phyloP scores from a whole-genome alignment of 2,329 filamentous ascomycete species.

The Thielaviopsis populi region DNA sequence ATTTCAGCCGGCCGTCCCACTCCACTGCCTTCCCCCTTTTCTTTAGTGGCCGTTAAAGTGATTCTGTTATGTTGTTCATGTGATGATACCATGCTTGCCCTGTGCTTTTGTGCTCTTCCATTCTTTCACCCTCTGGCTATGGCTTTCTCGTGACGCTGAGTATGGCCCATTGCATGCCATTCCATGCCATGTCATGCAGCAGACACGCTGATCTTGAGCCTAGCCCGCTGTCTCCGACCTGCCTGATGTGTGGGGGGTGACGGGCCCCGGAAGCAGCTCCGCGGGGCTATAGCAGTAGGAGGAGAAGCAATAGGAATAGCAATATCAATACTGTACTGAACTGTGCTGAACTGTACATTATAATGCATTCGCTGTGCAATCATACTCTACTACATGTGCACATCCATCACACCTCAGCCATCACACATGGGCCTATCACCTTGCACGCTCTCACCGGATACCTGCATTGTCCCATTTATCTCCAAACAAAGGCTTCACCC shows the following conservation, averaged over 20 bases:
- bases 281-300: not conserved
- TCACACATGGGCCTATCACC: not conserved
- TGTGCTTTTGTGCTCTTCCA: not conserved
- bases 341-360: not conserved
- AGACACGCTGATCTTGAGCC: not conserved
- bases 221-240: not conserved
- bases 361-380: not conserved
- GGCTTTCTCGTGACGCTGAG: not conserved
- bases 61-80: not conserved
- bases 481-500: not conserved
- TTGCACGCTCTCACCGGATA: not conserved
- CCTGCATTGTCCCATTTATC: not conserved
- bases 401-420: not conserved
- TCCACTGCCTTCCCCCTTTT: not conserved
- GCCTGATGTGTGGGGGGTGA: not conserved
- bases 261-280: not conserved
- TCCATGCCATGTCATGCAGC: not conserved
- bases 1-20: not conserved
- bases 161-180: not conserved
- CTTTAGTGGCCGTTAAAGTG: not conserved
- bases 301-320: not conserved
- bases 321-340: not conserved
- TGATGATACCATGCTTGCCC: too few species aligned
- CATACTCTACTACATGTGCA: not conserved
- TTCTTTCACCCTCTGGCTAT: too few species aligned